Percentiles rank a stretch among this genome's conserved stretches.
Evolutionary conservation across 768 basidiomycete genomes (phyloP).

Genomic region (Daedaleopsis sinensis): DNA sequence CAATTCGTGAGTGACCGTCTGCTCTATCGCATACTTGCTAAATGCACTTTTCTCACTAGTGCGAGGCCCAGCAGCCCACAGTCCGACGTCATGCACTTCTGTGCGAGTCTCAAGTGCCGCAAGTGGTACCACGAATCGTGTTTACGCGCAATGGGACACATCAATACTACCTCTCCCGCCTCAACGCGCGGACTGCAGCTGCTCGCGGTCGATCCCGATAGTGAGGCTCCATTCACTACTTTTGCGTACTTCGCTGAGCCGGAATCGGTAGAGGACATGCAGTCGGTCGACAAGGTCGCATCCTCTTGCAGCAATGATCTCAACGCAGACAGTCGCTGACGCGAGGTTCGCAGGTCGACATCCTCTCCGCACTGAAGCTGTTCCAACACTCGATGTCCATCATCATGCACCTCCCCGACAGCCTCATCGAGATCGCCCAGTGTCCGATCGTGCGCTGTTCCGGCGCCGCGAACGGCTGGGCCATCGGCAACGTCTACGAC

Average conservation of each 20-base stretch:
- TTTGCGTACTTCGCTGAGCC: slow-evolving; percentile 16
- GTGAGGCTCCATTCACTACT: slow-evolving; percentile 1
- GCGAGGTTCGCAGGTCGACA: too few species aligned
- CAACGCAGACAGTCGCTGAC: too few species aligned
- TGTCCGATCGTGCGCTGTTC: slow-evolving; percentile 22
- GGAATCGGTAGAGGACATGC: slow-evolving; percentile 3
- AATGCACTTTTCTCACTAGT: too few species aligned
- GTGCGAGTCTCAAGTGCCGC: slow-evolving; percentile 20
- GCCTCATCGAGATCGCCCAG: slow-evolving; percentile 21
- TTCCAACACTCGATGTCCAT: slow-evolving; percentile 5
- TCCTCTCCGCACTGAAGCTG: slow-evolving; percentile 1
- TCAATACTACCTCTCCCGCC: background rate
- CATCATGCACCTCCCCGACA: slow-evolving; percentile 19
- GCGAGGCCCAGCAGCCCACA: too few species aligned
- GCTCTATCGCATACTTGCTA: too few species aligned
- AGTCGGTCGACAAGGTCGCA: background rate
- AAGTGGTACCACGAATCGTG: slow-evolving; percentile 24
- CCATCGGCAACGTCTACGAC: slow-evolving; percentile 24
- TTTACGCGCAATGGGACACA: background rate
- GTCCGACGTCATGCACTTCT: slow-evolving; percentile 22
- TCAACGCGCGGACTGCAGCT: slow-evolving; percentile 18
- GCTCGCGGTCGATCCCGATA: slow-evolving; percentile 23
- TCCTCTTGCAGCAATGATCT: too few species aligned
- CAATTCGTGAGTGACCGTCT: too few species aligned
- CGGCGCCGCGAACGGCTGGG: slow-evolving; percentile 8